Conservation (phyloP, 108 stramenopile species). For the Nitzschia sp. region DNA sequence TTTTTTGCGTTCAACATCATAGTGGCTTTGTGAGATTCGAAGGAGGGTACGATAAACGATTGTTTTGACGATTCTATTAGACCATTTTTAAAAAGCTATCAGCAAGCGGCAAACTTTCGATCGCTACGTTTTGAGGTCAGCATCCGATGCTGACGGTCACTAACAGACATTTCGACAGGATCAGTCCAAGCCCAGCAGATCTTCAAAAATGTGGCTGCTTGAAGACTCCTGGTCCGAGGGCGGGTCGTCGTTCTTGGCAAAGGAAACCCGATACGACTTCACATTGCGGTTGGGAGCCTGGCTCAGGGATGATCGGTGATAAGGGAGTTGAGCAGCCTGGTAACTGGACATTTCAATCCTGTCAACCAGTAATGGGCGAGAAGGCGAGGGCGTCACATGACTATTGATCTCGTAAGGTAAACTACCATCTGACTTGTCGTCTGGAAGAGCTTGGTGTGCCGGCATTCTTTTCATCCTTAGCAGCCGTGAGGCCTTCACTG, state of each 20-base stretch:
- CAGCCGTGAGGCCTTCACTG: constrained; percentile 9
- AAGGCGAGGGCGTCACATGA: background rate
- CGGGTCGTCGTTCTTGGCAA: too few species aligned
- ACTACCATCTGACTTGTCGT: background rate
- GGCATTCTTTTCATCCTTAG: background rate
- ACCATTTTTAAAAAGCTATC: too few species aligned
- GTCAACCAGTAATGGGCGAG: background rate
- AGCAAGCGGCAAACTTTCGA: too few species aligned
- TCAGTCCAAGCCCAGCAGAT: constrained; percentile 11
- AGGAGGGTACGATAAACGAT: too few species aligned
- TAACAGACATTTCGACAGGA: too few species aligned
- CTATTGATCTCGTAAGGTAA: background rate
- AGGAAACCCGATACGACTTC: background rate
- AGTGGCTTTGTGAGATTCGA: too few species aligned
- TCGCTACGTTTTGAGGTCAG: too few species aligned
- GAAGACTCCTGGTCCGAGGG: background rate
- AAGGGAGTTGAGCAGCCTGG: background rate
- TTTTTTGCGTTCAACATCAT: too few species aligned
- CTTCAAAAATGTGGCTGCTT: constrained; percentile 1
- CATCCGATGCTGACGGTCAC: too few species aligned
- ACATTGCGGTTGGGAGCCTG: background rate
- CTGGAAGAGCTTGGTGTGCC: background rate
- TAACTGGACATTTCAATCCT: background rate
- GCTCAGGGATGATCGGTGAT: background rate
- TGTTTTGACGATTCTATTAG: too few species aligned